Conservation (phyloP, 1,284 basidiomycete genomes). For the Pulchroboletus neoregius region DNA sequence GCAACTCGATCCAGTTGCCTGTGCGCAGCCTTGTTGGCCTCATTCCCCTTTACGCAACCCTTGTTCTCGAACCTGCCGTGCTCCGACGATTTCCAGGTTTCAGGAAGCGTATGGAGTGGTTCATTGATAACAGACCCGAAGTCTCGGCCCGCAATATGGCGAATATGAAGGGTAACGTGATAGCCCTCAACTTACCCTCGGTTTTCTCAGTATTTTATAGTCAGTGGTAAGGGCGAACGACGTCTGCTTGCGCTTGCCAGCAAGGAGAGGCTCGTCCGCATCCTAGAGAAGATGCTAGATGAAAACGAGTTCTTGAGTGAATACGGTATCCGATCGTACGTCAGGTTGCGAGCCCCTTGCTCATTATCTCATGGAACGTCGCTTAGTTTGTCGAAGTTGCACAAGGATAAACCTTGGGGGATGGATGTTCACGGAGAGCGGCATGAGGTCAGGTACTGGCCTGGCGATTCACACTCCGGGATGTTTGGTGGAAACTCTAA, state of each 20-base stretch:
- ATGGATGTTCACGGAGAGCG: slow-evolving; percentile 91
- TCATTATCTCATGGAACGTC: slow-evolving; percentile 1
- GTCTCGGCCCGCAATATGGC: slow-evolving; percentile 91
- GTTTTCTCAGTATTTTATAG: slow-evolving; percentile 36
- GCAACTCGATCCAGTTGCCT: slow-evolving; percentile 85
- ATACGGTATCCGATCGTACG: slow-evolving; percentile 88
- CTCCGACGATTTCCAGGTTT: slow-evolving; percentile 94
- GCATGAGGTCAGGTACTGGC: slow-evolving; percentile 96
- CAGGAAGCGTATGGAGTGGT: slow-evolving; percentile 99
- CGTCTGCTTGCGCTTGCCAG: slow-evolving; percentile 86
- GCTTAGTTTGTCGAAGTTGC: slow-evolving; percentile 75
- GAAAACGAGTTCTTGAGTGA: slow-evolving; percentile 95
- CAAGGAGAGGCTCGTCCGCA: slow-evolving; percentile 84
- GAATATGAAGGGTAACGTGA: slow-evolving; percentile 80
- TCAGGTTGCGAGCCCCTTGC: not conserved
- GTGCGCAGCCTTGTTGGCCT: slow-evolving; percentile 92
- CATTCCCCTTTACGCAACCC: slow-evolving; percentile 92
- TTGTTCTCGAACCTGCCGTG: slow-evolving; percentile 87
- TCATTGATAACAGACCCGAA: slow-evolving; percentile 88
- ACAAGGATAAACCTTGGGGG: slow-evolving; percentile 91
- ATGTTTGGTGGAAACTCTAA: slow-evolving; percentile 99
- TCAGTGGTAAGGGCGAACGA: slow-evolving; percentile 80
- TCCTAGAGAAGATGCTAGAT: slow-evolving; percentile 95
- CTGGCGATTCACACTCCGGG: slow-evolving; percentile 91
- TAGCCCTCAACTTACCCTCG: slow-evolving; percentile 1